These are phyloP conservation scores for Fusarium papillatum DNA, from an alignment of 2,329 filamentous ascomycete genomes.

Conservation along the genomic window DNA sequence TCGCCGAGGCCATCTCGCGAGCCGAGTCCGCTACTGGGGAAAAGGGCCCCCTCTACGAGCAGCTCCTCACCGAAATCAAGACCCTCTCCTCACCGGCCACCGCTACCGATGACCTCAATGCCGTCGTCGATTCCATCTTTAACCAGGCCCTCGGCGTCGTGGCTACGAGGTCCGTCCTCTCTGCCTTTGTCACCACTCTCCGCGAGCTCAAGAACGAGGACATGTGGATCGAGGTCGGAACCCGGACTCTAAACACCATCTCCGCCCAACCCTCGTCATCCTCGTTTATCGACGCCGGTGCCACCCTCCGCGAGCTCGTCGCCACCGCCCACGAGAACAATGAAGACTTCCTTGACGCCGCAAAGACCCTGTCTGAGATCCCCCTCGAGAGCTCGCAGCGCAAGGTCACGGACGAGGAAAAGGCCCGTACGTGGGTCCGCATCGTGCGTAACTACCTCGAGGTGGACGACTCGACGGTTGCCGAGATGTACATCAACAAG, in stretches of 20 bases:
- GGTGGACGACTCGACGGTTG: conserved; percentile 88
- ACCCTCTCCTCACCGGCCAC: conserved; percentile 55
- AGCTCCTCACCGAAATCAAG: conserved; percentile 59
- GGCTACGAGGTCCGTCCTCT: conserved; percentile 78
- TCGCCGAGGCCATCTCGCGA: conserved; percentile 58
- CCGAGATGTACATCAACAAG: conserved; percentile 92
- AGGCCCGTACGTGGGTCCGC: conserved; percentile 89
- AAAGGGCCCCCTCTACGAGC: conserved; percentile 60
- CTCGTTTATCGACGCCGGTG: conserved; percentile 88
- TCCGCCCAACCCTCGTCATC: conserved; percentile 72
- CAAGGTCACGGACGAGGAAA: conserved; percentile 84
- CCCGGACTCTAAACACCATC: conserved; percentile 78
- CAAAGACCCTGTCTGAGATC: conserved; percentile 84
- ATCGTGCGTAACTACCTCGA: conserved; percentile 96
- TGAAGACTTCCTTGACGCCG: conserved; percentile 85
- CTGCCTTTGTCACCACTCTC: conserved; percentile 75
- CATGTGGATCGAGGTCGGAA: conserved; percentile 81
- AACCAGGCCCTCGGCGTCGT: conserved; percentile 81
- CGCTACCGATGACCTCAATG: conserved; percentile 70
- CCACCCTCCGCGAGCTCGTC: conserved; percentile 82
- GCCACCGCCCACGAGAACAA: conserved; percentile 86
- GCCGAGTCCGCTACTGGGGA: conserved; percentile 55
- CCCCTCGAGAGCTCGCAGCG: conserved; percentile 92
- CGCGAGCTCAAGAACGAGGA: conserved; percentile 71
- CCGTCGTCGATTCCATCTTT: conserved; percentile 77